phyloP scores from a whole-genome alignment of 345 rosid species.

The Ceriops tagal region DNA sequence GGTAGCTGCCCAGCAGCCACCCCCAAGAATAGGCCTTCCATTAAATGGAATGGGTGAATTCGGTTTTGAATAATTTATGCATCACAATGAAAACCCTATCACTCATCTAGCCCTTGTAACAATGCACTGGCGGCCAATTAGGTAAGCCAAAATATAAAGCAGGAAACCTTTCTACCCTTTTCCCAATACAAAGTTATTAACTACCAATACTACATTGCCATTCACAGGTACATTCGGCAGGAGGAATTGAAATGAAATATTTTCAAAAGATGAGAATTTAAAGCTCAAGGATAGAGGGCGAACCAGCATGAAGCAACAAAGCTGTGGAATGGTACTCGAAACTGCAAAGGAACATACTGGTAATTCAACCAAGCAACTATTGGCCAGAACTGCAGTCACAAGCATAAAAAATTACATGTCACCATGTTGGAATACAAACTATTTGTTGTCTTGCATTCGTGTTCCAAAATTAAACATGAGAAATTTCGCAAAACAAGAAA shows the following conservation, averaged over 20 bases:
- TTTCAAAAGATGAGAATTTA: neutral
- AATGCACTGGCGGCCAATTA: neutral
- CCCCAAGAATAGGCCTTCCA: neutral
- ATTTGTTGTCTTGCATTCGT: neutral
- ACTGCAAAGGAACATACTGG: conserved; percentile 72
- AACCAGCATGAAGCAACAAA: conserved; percentile 80
- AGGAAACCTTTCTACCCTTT: no score
- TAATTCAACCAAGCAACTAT: conserved; percentile 81
- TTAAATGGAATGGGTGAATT: neutral
- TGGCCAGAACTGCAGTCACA: conserved; percentile 75
- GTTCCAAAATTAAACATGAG: neutral
- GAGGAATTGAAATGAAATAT: no score
- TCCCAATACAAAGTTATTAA: no score
- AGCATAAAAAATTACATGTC: neutral
- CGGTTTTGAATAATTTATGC: neutral
- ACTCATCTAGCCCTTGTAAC: neutral
- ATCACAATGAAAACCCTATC: neutral
- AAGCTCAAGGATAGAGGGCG: conserved; percentile 11
- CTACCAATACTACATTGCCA: no score
- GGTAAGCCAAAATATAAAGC: no score
- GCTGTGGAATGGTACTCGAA: conserved; percentile 73
- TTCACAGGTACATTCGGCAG: no score
- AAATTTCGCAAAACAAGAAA: neutral
- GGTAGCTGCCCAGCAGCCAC: neutral
- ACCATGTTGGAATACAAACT: neutral